Percentiles rank a stretch among this genome's conserved stretches.
Conservation (phyloP, 345 rosid species). For the Linum usitatissimum region DNA sequence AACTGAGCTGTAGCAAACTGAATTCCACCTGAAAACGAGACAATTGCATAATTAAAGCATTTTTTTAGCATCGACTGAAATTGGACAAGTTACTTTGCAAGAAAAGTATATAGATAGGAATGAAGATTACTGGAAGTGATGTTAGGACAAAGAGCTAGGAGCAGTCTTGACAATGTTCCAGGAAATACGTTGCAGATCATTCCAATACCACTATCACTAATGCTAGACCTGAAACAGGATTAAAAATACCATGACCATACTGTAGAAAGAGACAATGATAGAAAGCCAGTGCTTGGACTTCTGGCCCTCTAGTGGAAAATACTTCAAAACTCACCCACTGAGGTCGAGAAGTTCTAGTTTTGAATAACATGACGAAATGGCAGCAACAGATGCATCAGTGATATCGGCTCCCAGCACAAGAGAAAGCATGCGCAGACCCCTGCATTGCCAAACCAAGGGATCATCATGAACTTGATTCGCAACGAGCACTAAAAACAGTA, state of each 20-base stretch:
- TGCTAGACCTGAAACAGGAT: slow-evolving; percentile 63
- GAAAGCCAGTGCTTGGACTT: background rate
- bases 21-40: slow-evolving; percentile 61
- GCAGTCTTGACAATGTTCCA: slow-evolving; percentile 63
- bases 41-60: background rate
- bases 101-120: slow-evolving; percentile 9
- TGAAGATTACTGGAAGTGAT: slow-evolving; percentile 79
- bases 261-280: background rate
- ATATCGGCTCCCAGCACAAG: slow-evolving; percentile 86
- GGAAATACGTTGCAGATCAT: slow-evolving; percentile 94
- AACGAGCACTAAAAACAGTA: background rate
- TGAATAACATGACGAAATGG: slow-evolving; percentile 67
- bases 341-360: slow-evolving; percentile 86
- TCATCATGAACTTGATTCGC: background rate
- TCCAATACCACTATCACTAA: slow-evolving; percentile 90
- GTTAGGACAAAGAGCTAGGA: slow-evolving; percentile 92
- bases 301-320: background rate
- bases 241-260: slow-evolving; percentile 8
- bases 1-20: slow-evolving; percentile 94
- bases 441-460: slow-evolving; percentile 19
- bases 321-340: slow-evolving; percentile 67
- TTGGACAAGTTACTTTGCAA: too few species aligned
- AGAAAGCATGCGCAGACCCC: slow-evolving; percentile 87
- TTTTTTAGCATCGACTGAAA: background rate
- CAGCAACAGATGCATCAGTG: slow-evolving; percentile 90